phyloP scores from a whole-genome alignment of 768 basidiomycete genomes.

The Pleurotus djamor region DNA sequence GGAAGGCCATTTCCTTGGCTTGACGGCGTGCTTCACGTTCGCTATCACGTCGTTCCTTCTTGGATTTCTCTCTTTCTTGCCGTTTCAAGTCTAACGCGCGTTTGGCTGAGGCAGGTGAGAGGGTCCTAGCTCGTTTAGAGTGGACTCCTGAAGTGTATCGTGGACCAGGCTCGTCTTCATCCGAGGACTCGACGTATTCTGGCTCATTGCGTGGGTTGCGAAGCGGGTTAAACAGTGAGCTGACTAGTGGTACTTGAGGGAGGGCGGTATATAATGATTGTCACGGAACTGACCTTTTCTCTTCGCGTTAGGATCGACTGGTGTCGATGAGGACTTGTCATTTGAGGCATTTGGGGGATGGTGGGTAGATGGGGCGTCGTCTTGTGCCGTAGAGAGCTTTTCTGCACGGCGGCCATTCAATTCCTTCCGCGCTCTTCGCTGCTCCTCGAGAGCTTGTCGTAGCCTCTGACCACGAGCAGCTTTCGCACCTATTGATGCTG shows the following conservation, averaged over 20 bases:
- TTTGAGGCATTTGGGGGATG: slow-evolving; percentile 30
- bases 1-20: slow-evolving; percentile 31
- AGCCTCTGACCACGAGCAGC: slow-evolving; percentile 18
- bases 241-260: slow-evolving; percentile 19
- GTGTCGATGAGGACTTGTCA: slow-evolving; percentile 23
- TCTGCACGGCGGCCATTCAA: slow-evolving; percentile 24
- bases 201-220: slow-evolving; percentile 25
- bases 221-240: slow-evolving; percentile 31
- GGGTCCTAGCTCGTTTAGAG: slow-evolving; percentile 50
- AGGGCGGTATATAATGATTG: not conserved
- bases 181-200: slow-evolving; percentile 22
- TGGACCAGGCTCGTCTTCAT: slow-evolving; percentile 27
- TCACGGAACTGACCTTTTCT: not conserved
- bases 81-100: slow-evolving; percentile 35
- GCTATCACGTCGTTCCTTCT: slow-evolving; percentile 34
- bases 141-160: slow-evolving; percentile 27
- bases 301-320: not conserved
- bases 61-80: slow-evolving; percentile 37
- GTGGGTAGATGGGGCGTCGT: slow-evolving; percentile 12
- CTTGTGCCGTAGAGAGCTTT: slow-evolving; percentile 5
- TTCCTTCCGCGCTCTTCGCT: slow-evolving; percentile 27
- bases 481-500: not conserved
- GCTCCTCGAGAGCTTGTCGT: slow-evolving; percentile 29
- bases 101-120: slow-evolving; percentile 38
- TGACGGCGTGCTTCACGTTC: slow-evolving; percentile 35